Evolutionary conservation across 1,284 basidiomycete genomes (phyloP).

Genomic region (Grifola frondosa): DNA sequence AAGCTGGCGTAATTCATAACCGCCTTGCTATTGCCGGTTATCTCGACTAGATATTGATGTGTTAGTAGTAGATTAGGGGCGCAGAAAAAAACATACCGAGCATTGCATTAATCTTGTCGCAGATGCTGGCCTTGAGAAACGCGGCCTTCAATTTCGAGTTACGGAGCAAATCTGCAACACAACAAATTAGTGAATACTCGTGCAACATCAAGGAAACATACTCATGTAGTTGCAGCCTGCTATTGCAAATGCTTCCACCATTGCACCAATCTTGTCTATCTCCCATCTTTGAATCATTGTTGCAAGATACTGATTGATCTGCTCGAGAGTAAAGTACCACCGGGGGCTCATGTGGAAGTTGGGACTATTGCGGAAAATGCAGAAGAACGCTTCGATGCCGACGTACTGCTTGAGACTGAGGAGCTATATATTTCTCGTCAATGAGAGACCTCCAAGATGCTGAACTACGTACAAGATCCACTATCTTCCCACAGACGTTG

Average conservation of each 20-base stretch:
- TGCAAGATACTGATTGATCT: background rate
- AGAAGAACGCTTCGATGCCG: background rate
- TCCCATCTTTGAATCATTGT: background rate
- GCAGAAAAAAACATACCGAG: background rate
- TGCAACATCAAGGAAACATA: background rate
- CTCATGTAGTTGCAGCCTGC: background rate
- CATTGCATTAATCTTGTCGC: constrained; percentile 1
- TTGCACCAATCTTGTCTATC: background rate
- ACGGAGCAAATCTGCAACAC: background rate
- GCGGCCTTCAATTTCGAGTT: background rate
- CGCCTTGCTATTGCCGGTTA: constrained; percentile 5
- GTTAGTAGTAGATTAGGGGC: too few relatives aligned
- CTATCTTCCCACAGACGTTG: background rate
- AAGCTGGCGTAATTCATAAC: constrained; percentile 7
- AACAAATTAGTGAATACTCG: background rate
- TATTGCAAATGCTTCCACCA: constrained; percentile 1
- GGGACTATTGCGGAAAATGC: background rate
- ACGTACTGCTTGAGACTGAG: background rate
- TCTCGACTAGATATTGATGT: background rate
- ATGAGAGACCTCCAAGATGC: background rate
- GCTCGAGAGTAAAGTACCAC: background rate
- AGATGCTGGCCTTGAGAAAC: constrained; percentile 1
- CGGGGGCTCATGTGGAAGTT: background rate
- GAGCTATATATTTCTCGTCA: background rate
- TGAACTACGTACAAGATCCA: background rate